Base-by-base conservation (phyloP, 306 rosid genomes). In the Corylus heterophylla region DNA sequence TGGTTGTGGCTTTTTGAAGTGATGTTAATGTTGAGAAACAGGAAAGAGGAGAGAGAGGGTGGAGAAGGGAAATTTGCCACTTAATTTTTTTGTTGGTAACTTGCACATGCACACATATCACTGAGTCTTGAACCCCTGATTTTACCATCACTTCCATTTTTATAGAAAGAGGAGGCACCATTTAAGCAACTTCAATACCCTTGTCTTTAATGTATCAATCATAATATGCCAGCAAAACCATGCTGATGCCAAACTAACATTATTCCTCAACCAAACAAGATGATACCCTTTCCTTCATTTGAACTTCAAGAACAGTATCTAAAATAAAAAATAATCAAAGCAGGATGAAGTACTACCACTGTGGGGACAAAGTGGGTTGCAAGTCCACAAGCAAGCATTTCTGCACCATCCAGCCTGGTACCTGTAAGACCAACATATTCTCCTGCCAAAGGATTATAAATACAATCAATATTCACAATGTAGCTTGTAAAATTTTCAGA, bases 321-420 rank as follows among this genome's bases (percentile, higher is more conserved):
- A 44, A 66, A 73, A 48, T 25, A n/a, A 12, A 35, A 44, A 4
- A 72, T 0, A 50, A 11, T 22, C 7, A 3, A 37, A 63, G 59
- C 45, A 27, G 54, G n/a, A 82, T 73, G 86, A 49, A 80, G 78
- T 78, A 56, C 50, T 90, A 92, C 98, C 70, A 69, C 69, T 75
- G 98, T 90, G 71, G 88, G 85, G 49, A 95, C 97, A 88, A 89
- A 91, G 89, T 95, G 98, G 62, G 98, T 92, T 61, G 98, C 98
- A 89, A 95, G 98, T 78, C 96, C 96, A 79, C 97, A 92, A 3
- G 87, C 89, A 87, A 95, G 91, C 98, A 95, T 90, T 90, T 95
- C 98, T 70, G 98, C 96, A 83, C 93, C 98, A 90, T 91, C 92
- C 92, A 95, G 82, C 85, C 98, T 88, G 48, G 97, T 79, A 76